Evolutionary conservation across 345 rosid genomes (phyloP).

Genomic region (Arabidopsis suecica): DNA sequence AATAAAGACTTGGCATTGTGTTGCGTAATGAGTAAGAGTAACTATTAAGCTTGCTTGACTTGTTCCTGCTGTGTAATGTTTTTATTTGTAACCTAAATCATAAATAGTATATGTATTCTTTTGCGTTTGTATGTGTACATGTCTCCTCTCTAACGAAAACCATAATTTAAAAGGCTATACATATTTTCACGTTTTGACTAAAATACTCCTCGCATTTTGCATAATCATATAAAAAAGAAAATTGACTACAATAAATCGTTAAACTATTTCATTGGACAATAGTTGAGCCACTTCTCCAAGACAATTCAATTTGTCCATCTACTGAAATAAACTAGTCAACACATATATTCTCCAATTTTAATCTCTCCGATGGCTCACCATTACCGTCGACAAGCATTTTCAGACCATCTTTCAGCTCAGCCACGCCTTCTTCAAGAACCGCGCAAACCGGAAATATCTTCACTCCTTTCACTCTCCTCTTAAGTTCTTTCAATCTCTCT

Average conservation of each 20-base stretch:
- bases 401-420: slow-evolving; percentile 80
- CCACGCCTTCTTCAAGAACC: slow-evolving; percentile 81
- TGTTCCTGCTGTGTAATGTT: slow-evolving; percentile 33
- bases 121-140: background rate
- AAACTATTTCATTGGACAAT: slow-evolving; percentile 26
- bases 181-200: background rate
- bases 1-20: slow-evolving; percentile 29
- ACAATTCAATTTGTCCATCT: background rate
- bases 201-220: background rate
- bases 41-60: slow-evolving; percentile 10
- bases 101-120: slow-evolving; percentile 19
- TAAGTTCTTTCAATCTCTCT: slow-evolving; percentile 62
- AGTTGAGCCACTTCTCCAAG: background rate
- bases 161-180: too few species aligned
- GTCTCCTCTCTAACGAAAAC: slow-evolving; percentile 8
- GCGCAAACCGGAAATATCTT: slow-evolving; percentile 75
- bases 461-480: slow-evolving; percentile 67
- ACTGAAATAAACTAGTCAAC: slow-evolving; percentile 44
- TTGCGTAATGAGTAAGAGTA: background rate
- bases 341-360: slow-evolving; percentile 55
- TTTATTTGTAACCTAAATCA: slow-evolving; percentile 8
- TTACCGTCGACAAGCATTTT: slow-evolving; percentile 64
- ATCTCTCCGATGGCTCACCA: slow-evolving; percentile 48
- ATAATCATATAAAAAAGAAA: background rate
- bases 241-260: too few species aligned